Conservation (phyloP, 495 filamentous ascomycete species). For the Cercophora sp. region DNA sequence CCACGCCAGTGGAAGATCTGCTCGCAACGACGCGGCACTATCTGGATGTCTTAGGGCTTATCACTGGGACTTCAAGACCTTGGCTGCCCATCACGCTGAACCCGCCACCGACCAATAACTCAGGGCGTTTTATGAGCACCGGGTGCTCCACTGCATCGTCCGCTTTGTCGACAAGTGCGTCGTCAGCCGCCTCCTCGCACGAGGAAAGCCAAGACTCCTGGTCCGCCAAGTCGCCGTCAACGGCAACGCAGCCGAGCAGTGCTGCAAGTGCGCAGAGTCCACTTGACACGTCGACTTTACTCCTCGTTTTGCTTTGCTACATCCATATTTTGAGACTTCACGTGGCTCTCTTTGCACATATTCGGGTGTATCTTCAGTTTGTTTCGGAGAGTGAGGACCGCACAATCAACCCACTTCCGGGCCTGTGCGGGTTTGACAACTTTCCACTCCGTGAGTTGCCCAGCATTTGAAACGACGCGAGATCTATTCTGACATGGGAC, state of each 20-base stretch:
- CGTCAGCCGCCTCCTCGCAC: too few species aligned
- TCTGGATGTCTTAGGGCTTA: constrained; percentile 8
- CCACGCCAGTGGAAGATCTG: constrained; percentile 11
- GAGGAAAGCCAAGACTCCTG: too few species aligned
- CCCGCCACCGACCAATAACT: background rate
- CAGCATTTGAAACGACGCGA: background rate
- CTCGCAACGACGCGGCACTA: constrained; percentile 13
- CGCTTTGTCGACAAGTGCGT: background rate
- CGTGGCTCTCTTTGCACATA: constrained; percentile 18
- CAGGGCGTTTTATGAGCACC: background rate
- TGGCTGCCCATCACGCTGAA: background rate
- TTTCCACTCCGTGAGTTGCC: constrained; percentile 17
- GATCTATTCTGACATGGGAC: background rate
- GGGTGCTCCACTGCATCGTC: background rate
- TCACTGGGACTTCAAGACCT: background rate
- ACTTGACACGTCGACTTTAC: constrained; percentile 14
- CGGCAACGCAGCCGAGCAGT: background rate
- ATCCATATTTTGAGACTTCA: constrained; percentile 16
- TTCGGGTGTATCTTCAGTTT: constrained; percentile 9
- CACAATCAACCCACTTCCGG: constrained; percentile 15
- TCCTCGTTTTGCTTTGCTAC: constrained; percentile 22
- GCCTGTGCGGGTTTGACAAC: constrained; percentile 13
- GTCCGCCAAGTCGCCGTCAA: too few species aligned
- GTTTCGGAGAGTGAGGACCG: constrained; percentile 15
- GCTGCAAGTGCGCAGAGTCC: background rate